Conservation (phyloP, 2,329 filamentous ascomycete genomes). For the Basipetospora sp. region DNA sequence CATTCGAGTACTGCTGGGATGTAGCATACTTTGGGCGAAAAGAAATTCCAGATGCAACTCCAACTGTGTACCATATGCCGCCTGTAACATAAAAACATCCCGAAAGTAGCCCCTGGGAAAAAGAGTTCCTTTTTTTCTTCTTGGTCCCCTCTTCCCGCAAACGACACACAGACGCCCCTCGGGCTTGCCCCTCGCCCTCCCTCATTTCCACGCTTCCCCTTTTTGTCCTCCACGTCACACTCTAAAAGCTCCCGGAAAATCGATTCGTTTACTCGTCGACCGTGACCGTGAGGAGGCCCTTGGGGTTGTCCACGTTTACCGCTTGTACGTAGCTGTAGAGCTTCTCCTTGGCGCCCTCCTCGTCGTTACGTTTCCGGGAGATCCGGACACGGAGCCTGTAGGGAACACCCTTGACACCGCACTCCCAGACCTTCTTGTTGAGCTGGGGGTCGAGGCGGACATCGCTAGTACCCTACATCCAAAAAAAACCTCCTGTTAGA, state of each 20-base stretch:
- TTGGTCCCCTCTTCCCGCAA: not conserved
- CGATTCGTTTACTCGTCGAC: slow-evolving; percentile 51
- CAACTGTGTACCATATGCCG: slow-evolving; percentile 7
- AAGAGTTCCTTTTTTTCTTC: not conserved
- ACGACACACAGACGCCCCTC: slow-evolving; percentile 1
- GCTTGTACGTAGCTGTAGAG: slow-evolving; percentile 99
- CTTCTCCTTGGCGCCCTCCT: slow-evolving; percentile 99
- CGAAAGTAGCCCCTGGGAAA: slow-evolving; percentile 1
- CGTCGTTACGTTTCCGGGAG: slow-evolving; percentile 98
- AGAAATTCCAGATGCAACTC: slow-evolving; percentile 7
- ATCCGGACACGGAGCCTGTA: slow-evolving; percentile 96
- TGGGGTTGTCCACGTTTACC: slow-evolving; percentile 98
- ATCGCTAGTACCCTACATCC: slow-evolving; percentile 71
- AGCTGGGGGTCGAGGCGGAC: slow-evolving; percentile 96
- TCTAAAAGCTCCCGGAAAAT: too few species aligned
- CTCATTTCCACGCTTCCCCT: not conserved
- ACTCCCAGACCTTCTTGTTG: slow-evolving; percentile 99
- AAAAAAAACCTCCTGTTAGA: slow-evolving; percentile 6
- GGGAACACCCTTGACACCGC: slow-evolving; percentile 95
- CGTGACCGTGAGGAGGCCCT: slow-evolving; percentile 85
- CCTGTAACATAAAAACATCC: slow-evolving; percentile 6
- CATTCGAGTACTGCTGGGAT: slow-evolving; percentile 4
- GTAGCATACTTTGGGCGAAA: slow-evolving; percentile 4
- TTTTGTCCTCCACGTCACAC: not conserved
- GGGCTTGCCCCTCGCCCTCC: not conserved